Evolutionary conservation across 1,139 yeast genomes (phyloP), one percentile per base, ranked within the genome.

Genomic region (Geotrichum carabidarum): DNA sequence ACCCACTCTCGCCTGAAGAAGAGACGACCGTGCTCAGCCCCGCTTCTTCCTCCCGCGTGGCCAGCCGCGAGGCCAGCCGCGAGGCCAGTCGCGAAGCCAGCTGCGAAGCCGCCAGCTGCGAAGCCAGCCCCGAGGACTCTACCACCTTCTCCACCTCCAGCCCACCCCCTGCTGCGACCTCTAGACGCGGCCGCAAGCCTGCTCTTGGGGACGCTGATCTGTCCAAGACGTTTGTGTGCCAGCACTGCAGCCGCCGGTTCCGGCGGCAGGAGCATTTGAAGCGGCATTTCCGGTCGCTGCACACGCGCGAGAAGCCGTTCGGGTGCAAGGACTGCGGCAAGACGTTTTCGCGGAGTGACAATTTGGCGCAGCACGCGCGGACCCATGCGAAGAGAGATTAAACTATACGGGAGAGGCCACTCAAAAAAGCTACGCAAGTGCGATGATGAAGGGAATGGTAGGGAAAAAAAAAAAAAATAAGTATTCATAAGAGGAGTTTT

Each of bases 231-330:
- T 69, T 69, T 58, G 67, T 65, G 38, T 69, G 73, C 56, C 63
- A 63, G 45, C 64, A 67, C 51, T 69, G 73, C 60, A 58, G 59
- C 50, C 66, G 72, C 40, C 62, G 66, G 56, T 86, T 86, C 72
- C 81, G 83, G 65, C 78, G 94, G 60, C 89, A 84, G 67, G 95
- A 86, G 65, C 95, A 86, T 68, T 71, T 86, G 62, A 84, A 84
- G 66, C 77, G 95, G 57, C 95, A 86, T 65, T 81, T 83, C 66
- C 75, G 93, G 57, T 82, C 89, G n/a, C 75, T 86, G 60, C 74
- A 71, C 56, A 84, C 91, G 18, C 78, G 82, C 58, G 90, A 84
- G 58, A 84, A 84, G 68, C 94, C 95, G 0, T 86, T 78, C 68
- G 81, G 76, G 60, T 86, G 95, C 70, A 72, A 74, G 14, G 75